Base-by-base conservation (phyloP, 2,329 filamentous ascomycete species). In the Celoporthe dispersa region DNA sequence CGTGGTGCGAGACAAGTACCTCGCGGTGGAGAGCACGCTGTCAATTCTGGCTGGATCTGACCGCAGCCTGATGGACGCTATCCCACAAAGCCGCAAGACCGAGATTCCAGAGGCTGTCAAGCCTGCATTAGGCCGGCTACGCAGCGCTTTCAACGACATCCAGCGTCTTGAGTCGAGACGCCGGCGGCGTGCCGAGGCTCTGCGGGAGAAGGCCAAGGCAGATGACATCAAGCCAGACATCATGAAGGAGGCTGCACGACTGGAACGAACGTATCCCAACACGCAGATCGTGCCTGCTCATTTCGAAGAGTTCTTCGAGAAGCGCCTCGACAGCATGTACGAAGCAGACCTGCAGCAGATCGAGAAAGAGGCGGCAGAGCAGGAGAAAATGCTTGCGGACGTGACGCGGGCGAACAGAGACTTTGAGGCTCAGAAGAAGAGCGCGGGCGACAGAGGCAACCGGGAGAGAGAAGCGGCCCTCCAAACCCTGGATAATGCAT, bases 141-240 rank as follows among this genome's bases (percentile, higher is more conserved):
- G 96, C 22, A 90, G 90, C 41, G 90, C 89, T 12, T 90, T 97
- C 76, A 97, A 97, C 78, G 94, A 98, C 73, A 88, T 97, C 2
- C 90, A 88, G 68, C 88, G 94, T 19, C 85, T 98, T 1, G 95
- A 99, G 78, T 94, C 90, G 71, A 87, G 93, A 67, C 86, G 95
- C 64, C 87, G 91, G 71, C 91, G 92, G 73, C 94, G 93, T 76
- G 90, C 95, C 2, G 94, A 97, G 77, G 85, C 88, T 1, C 79
- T 98, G 62, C 88, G 91, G 41, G 90, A 94, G 70, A 97, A 94
- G 77, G 91, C 91, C 3, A 92, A 92, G 66, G 87, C 89, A 31
- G 96, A 99, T 79, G 95, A 98, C 79, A 94, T 98, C 75, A 94
- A 94, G 76, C 87, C 89, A 0, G 93, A 94, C 64, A 91, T 99